phyloP scores from a whole-genome alignment of 2,329 filamentous ascomycete genomes.

The Talaromyces sp. region DNA sequence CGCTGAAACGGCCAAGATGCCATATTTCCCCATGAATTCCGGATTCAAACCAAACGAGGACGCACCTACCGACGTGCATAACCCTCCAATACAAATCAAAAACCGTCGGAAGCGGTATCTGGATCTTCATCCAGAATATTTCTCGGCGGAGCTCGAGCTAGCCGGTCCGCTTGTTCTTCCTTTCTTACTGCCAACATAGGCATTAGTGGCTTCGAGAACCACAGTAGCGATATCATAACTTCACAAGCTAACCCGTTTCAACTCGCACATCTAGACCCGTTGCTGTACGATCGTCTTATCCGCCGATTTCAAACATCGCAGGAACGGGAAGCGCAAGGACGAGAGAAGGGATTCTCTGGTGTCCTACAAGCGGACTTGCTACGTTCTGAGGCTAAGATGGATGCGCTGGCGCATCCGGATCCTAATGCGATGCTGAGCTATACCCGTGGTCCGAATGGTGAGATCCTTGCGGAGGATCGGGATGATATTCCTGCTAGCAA shows the following conservation, averaged over 20 bases:
- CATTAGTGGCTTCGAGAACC: conserved; percentile 13
- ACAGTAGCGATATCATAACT: conserved; percentile 9
- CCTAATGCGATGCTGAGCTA: conserved; percentile 55
- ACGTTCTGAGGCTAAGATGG: conserved; percentile 75
- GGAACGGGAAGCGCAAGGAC: conserved; percentile 74
- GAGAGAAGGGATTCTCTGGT: conserved; percentile 75
- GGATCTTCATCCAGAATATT: conserved; percentile 72
- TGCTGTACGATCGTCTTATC: conserved; percentile 80
- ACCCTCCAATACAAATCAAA: conserved; percentile 58
- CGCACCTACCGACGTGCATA: conserved; percentile 27
- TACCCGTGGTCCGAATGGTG: conserved; percentile 54
- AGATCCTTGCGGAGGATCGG: conserved; percentile 61
- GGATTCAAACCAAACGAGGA: conserved; percentile 24
- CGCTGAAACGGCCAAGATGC: conserved; percentile 32
- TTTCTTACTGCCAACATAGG: conserved; percentile 4
- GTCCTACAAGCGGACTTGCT: conserved; percentile 76
- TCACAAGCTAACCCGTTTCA: conserved; percentile 30
- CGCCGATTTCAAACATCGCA: conserved; percentile 72
- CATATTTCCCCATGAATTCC: conserved; percentile 39
- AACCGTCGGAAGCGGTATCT: conserved; percentile 80
- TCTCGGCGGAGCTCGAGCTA: conserved; percentile 64
- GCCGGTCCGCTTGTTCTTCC: conserved; percentile 53
- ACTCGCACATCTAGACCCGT: conserved; percentile 59
- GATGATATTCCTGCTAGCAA: conserved; percentile 61
- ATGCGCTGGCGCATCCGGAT: conserved; percentile 59